Evolutionary conservation across 495 filamentous ascomycete species (phyloP).

Genomic region (Talaromyces adpressus): DNA sequence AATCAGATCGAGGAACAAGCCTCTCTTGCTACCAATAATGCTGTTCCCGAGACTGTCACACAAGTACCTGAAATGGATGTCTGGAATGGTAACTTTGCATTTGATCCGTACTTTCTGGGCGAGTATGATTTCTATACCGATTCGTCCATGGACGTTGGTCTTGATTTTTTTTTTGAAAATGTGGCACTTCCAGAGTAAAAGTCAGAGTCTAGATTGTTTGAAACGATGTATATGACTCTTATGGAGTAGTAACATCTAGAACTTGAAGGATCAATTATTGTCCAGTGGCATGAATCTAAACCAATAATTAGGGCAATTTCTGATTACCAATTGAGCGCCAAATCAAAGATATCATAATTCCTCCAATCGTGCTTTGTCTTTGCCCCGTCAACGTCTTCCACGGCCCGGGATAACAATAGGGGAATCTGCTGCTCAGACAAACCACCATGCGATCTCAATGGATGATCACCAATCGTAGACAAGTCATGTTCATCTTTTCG

Average conservation of each 20-base stretch:
- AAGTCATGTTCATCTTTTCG: conserved; percentile 20
- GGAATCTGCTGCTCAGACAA: conserved; percentile 18
- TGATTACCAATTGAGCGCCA: conserved; percentile 16
- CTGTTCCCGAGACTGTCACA: neutral
- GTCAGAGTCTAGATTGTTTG: neutral
- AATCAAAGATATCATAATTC: conserved; percentile 22
- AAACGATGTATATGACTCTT: neutral
- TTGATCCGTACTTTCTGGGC: neutral
- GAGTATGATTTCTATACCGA: neutral
- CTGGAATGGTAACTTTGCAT: neutral
- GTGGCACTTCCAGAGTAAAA: neutral
- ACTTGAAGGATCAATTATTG: neutral
- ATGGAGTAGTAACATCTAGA: neutral
- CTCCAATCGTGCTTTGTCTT: conserved; percentile 10
- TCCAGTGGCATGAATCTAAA: neutral
- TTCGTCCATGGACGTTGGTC: neutral
- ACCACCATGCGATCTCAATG: conserved; percentile 21
- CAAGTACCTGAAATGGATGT: neutral
- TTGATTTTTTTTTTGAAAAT: neutral
- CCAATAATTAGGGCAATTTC: neutral
- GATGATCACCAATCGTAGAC: conserved; percentile 12
- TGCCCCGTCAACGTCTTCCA: neutral
- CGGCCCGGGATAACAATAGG: conserved; percentile 14
- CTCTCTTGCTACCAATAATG: neutral
- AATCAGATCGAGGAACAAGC: neutral